phyloP scores from a whole-genome alignment of 257 asterid species.

The Dorcoceras hygrometricum region DNA sequence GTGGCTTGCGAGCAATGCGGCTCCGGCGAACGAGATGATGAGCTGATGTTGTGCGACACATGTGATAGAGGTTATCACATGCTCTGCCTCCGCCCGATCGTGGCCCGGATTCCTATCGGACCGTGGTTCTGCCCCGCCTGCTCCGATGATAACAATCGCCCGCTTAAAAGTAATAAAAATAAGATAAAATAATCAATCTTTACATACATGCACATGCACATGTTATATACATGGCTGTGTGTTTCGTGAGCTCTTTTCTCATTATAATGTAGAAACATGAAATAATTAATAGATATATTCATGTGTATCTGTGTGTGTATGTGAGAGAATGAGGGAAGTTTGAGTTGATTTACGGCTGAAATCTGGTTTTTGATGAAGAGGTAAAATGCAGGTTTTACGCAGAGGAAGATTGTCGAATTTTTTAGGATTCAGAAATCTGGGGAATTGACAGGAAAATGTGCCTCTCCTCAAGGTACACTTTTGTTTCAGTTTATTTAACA shows the following conservation, averaged over 20 bases:
- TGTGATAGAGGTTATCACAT: constrained; percentile 72
- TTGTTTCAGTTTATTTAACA: constrained; percentile 12
- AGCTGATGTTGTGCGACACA: constrained; percentile 67
- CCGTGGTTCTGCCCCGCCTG: constrained; percentile 75
- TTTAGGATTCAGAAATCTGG: constrained; percentile 61
- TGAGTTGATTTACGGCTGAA: constrained; percentile 4
- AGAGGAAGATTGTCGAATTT: constrained; percentile 67
- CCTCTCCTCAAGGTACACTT: constrained; percentile 56
- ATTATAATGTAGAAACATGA: background rate
- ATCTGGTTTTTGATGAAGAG: constrained; percentile 4
- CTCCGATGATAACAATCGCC: constrained; percentile 41
- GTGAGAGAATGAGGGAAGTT: constrained; percentile 9
- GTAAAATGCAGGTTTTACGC: constrained; percentile 58
- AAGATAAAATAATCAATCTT: constrained; percentile 21
- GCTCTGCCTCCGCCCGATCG: constrained; percentile 71
- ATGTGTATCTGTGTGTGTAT: background rate
- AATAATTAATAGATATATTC: background rate
- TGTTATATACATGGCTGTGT: background rate
- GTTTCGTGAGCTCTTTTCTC: background rate
- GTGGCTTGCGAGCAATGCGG: constrained; percentile 71
- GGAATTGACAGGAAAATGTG: constrained; percentile 34
- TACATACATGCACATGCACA: constrained; percentile 15
- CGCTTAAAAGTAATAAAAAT: constrained; percentile 47
- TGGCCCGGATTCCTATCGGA: constrained; percentile 70
- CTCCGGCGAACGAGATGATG: constrained; percentile 58